Evolutionary conservation across 2,329 filamentous ascomycete species (phyloP), one percentile per base, ranked within the genome.

Genomic region (Aspergillus unguis): DNA sequence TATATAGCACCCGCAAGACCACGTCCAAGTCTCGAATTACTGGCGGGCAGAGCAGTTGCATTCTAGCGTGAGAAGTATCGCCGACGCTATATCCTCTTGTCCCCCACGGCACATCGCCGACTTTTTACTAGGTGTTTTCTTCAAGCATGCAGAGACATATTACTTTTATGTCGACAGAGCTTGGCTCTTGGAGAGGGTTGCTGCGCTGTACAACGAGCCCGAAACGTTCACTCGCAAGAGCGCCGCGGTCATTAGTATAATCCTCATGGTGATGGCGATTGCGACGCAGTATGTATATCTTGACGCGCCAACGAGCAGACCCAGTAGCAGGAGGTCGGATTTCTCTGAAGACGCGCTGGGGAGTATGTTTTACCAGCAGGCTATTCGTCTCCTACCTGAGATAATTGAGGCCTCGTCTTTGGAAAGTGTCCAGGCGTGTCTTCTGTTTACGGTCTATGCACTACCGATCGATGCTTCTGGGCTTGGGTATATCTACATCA

Each of bases 271-370:
- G 0, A 68, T 80, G 28, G 78, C 77, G 27, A 77, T 80, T 11
- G 77, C 78, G 11, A 79, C 77, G 0, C 78, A 80, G 53, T 80
- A 77, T 53, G 77, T 76, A 2, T 76, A 80, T 48, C 69, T 80
- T 17, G 75, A 77, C 44, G 65, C 63, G 2, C 57, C 60, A 38
- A 46, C 59, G 45, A 56, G 58, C 31, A 56, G 40, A 7, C n/a
- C 36, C 5, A 26, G 33, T 4, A 28, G 26, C 2, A 28, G 31
- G 6, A 25, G 25, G 3, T 37, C 42, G 5, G 36, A 51, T 10
- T 59, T 59, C 40, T 72, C 75, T 0, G 76, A 79, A 51, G 76
- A 80, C 45, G 72, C 76, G 6, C 70, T 80, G 2, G 78, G 78
- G 1, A 69, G 76, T 2, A 73, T 72, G 52, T 79, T 81, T 54